Evolutionary conservation across 768 basidiomycete genomes (phyloP), one percentile per base, ranked within the genome.

Genomic region (Serendipita indica): DNA sequence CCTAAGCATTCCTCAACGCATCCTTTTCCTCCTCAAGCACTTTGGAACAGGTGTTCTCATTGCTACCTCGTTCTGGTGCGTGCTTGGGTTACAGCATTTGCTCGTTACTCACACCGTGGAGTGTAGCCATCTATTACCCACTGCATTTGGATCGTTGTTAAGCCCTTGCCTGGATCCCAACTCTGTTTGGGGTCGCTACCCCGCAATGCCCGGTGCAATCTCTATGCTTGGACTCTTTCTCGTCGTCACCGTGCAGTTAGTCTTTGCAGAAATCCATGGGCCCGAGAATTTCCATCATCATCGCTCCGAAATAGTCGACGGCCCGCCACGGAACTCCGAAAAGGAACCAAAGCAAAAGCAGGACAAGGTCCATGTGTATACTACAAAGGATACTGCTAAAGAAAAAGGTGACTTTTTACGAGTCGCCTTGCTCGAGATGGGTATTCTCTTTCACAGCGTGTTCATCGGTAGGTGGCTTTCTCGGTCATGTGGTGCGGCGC

Each of bases 181-280:
- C 49, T 54, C 49, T n/a, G 30, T 54, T 10, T 54, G 49, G 49
- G 49, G 49, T 6, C 3, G n/a, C 10, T 54, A 54, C 30, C 49
- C 20, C 3, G 49, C 49, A 3, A 54, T 54, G 49, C 3, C 49
- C 1, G 49, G 49, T 32, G 22, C 30, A 4, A 54, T 54, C 30
- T 22, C 20, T 28, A 54, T 54, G 49, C 20, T 30, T 32, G 49
- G 49, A 16, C 49, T 54, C 16, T 54, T 54, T n/a, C 20, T 32
- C 30, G 49, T 54, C 7, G 49, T 54, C 49, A 32, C 22, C 7
- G 49, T 54, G 20, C 49, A 54, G 22, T 28, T 54, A 16, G 22
- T 54, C 7, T 54, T 54, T 28, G 49, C 49, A 54, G 49, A 54
- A 30, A 54, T 54, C n/a, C 49, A 54, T 32, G 49, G 49, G 30